A percentile compares a stretch with the other conserved stretches of the same genome.
Conservation (phyloP, 1,284 basidiomycete genomes). For the Trametes versicolor region DNA sequence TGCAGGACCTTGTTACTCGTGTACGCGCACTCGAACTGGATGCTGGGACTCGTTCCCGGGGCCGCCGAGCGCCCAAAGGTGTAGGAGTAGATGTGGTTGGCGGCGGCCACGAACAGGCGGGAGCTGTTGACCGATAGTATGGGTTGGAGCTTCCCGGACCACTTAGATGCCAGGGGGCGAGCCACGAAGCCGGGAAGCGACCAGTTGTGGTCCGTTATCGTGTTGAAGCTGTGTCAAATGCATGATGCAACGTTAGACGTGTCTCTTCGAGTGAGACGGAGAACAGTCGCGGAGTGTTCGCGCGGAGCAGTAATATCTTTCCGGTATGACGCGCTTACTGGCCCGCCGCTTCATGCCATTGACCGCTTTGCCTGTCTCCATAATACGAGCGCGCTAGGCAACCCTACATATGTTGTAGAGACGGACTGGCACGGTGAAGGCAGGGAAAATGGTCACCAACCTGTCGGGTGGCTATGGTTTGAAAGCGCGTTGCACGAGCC, state of each 20-base stretch:
- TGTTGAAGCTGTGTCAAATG: slow-evolving; percentile 54
- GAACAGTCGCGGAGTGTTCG: too few species aligned
- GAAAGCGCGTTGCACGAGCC: too few species aligned
- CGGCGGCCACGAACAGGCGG: slow-evolving; percentile 71
- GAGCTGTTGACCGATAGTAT: slow-evolving; percentile 65
- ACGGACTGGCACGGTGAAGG: too few species aligned
- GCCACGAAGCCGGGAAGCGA: slow-evolving; percentile 61
- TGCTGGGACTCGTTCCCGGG: slow-evolving; percentile 50
- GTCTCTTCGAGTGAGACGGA: not conserved
- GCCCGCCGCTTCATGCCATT: too few species aligned
- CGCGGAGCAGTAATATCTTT: too few species aligned
- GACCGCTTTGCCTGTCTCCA: too few species aligned
- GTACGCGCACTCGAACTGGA: slow-evolving; percentile 61
- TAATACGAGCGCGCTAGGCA: too few species aligned
- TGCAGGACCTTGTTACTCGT: slow-evolving; percentile 50
- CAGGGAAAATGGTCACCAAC: too few species aligned
- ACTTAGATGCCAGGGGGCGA: slow-evolving; percentile 71
- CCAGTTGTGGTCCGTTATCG: slow-evolving; percentile 67
- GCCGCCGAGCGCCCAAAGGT: slow-evolving; percentile 50
- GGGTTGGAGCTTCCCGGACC: slow-evolving; percentile 68
- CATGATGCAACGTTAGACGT: not conserved
- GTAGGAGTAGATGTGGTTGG: slow-evolving; percentile 67
- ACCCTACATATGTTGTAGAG: too few species aligned
- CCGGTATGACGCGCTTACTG: too few species aligned
- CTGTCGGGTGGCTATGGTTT: too few species aligned